Conservation (phyloP, 108 stramenopile genomes). For the Cylindrotheca fusiformis region DNA sequence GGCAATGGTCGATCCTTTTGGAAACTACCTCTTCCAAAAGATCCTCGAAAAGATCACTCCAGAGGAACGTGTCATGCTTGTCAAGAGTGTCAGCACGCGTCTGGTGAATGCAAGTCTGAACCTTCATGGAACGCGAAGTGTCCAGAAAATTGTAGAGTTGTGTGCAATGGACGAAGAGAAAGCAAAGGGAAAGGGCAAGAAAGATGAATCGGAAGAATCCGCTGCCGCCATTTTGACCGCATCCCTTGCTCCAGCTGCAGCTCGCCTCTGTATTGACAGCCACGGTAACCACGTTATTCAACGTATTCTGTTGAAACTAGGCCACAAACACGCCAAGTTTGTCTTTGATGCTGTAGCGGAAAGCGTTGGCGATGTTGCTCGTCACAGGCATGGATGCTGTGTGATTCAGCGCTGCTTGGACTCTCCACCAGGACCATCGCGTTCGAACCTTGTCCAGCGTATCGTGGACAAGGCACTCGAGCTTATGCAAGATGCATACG, state of each 20-base stretch:
- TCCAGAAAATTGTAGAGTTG: conserved; percentile 96
- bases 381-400: conserved; percentile 97
- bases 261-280: conserved; percentile 94
- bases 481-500: conserved; percentile 96
- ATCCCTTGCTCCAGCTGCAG: conserved; percentile 85
- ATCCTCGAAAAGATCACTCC: conserved; percentile 89
- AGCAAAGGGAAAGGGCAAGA: conserved; percentile 12
- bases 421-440: conserved; percentile 80
- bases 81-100: conserved; percentile 80
- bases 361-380: conserved; percentile 90
- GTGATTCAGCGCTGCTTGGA: conserved; percentile 97
- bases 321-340: conserved; percentile 84
- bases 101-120: conserved; percentile 94
- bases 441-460: conserved; percentile 83
- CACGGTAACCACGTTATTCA: conserved; percentile 98
- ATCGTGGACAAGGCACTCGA: conserved; percentile 92
- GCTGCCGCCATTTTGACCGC: conserved; percentile 81
- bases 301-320: conserved; percentile 91
- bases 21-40: conserved; percentile 98
- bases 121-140: conserved; percentile 95
- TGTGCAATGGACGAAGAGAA: conserved; percentile 76
- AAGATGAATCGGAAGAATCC: conserved; percentile 44
- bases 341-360: conserved; percentile 93
- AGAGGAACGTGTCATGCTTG: conserved; percentile 81
- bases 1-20: conserved; percentile 97